Evolutionary conservation across 306 rosid species (phyloP).

Genomic region (Citrullus mucosospermus): DNA sequence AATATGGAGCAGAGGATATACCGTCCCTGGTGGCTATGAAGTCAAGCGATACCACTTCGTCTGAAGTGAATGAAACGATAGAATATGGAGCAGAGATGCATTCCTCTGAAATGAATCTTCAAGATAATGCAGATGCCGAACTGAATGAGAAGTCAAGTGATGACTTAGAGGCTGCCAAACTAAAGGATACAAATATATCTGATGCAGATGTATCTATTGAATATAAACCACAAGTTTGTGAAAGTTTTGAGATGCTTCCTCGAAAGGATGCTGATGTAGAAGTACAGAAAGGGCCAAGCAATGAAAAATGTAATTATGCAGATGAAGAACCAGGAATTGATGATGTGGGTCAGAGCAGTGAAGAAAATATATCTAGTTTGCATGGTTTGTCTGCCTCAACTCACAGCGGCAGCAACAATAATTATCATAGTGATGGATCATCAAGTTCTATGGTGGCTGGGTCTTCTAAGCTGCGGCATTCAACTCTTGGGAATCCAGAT

Average conservation of each 20-base stretch:
- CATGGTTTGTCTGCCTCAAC: constrained; percentile 28
- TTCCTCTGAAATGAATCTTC: constrained; percentile 18
- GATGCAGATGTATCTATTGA: constrained; percentile 21
- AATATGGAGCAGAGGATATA: constrained; percentile 28
- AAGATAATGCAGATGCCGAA: constrained; percentile 20
- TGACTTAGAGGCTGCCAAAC: constrained; percentile 16
- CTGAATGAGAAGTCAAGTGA: not conserved
- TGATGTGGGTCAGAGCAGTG: constrained; percentile 20
- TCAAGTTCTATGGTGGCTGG: constrained; percentile 23
- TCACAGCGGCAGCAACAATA: constrained; percentile 19
- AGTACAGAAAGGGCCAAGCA: constrained; percentile 22
- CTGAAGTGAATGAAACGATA: constrained; percentile 19
- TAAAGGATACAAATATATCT: constrained; percentile 22
- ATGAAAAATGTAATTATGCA: constrained; percentile 21
- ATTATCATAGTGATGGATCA: constrained; percentile 18
- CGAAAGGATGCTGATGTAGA: constrained; percentile 21
- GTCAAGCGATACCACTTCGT: constrained; percentile 20
- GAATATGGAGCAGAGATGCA: constrained; percentile 15
- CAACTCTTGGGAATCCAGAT: constrained; percentile 61
- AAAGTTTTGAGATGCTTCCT: constrained; percentile 18
- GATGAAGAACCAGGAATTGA: constrained; percentile 18
- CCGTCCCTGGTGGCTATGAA: constrained; percentile 15
- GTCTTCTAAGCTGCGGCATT: constrained; percentile 45
- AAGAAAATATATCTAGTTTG: constrained; percentile 21
- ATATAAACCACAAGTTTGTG: constrained; percentile 9